Conservation (phyloP, 129 eudicot genomes). For the Flaveria brownii region DNA sequence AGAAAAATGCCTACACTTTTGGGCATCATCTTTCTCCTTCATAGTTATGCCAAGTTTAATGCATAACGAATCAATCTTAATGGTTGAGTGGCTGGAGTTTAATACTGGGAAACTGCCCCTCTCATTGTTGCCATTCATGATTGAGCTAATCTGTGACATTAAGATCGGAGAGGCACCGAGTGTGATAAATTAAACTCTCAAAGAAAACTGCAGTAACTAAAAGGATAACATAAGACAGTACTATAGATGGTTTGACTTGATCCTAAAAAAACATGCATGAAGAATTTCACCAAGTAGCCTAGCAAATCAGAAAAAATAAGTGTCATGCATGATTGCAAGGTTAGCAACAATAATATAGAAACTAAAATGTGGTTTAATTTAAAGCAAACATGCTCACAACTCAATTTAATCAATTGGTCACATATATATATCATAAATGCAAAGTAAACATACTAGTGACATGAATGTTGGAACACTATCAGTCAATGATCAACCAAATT, state of each 20-base stretch:
- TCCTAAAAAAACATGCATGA: neutral
- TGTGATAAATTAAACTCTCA: slow-evolving; percentile 15
- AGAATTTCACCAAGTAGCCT: neutral
- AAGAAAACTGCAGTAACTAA: neutral
- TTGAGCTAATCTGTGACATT: slow-evolving; percentile 33
- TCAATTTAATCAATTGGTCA: slow-evolving; percentile 1
- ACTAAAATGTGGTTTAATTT: neutral
- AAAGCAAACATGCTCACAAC: slow-evolving; percentile 1
- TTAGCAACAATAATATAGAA: neutral
- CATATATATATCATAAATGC: slow-evolving; percentile 2
- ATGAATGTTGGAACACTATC: neutral
- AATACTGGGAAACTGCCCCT: slow-evolving; percentile 32
- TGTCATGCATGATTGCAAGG: neutral
- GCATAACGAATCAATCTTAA: slow-evolving; percentile 52
- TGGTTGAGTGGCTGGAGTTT: slow-evolving; percentile 40
- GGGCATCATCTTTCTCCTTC: slow-evolving; percentile 38
- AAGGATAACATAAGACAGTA: neutral
- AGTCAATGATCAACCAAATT: slow-evolving; percentile 5
- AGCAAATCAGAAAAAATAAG: slow-evolving; percentile 7
- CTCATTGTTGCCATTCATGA: slow-evolving; percentile 42
- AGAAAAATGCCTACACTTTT: slow-evolving; percentile 53
- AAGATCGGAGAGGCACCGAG: neutral
- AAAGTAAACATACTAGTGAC: neutral
- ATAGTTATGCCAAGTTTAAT: slow-evolving; percentile 47
- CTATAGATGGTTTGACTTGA: neutral